These are phyloP conservation scores for Flaveria bidentis DNA, from an alignment of 129 eudicot genomes.

Conservation along the genomic window DNA sequence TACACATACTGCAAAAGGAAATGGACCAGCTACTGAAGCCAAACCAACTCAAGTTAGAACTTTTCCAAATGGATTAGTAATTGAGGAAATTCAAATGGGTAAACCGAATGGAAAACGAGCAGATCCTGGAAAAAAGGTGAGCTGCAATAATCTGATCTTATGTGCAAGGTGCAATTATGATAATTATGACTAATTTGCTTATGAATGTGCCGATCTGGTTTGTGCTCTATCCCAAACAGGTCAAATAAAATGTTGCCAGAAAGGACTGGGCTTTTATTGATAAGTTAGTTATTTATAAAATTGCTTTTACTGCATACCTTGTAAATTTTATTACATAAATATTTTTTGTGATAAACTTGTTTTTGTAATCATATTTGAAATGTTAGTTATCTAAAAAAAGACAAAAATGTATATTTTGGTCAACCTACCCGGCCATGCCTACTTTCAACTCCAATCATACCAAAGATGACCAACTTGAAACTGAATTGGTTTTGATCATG, in stretches of 20 bases:
- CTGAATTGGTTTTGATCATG: neutral
- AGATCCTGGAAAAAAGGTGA: conserved; percentile 78
- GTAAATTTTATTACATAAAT: too few relatives aligned
- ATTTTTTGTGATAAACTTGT: neutral
- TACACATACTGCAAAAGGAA: conserved; percentile 32
- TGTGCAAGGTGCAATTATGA: neutral
- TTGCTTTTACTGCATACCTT: neutral
- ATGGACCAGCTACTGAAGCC: conserved; percentile 32
- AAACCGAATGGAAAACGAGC: conserved; percentile 91
- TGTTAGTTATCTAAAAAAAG: neutral
- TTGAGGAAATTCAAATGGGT: conserved; percentile 84
- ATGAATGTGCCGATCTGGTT: neutral
- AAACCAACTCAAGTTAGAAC: conserved; percentile 70
- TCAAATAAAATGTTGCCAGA: neutral
- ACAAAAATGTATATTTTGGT: neutral
- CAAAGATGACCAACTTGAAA: neutral
- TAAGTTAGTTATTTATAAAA: neutral
- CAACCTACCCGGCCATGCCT: neutral
- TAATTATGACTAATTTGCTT: neutral
- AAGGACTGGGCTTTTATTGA: neutral
- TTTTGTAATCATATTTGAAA: neutral
- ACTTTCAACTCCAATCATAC: neutral
- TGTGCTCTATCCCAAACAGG: neutral
- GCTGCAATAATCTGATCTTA: neutral
- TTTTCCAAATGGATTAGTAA: conserved; percentile 75